These are phyloP conservation scores for Corylus avellana DNA, from an alignment of 306 rosid genomes.

Conservation along the genomic window DNA sequence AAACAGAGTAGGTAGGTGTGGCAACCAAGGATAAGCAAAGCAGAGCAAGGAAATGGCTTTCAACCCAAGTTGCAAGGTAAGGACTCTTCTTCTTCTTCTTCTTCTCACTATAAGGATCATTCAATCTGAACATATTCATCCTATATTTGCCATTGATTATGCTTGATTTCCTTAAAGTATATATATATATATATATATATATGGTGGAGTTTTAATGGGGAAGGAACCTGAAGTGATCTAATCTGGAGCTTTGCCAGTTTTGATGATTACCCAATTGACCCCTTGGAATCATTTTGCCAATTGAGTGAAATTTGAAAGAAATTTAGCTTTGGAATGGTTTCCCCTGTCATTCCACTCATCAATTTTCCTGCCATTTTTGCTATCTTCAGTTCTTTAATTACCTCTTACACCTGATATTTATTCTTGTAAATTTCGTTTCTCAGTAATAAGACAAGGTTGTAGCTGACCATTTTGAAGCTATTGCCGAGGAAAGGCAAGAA, in stretches of 20 bases:
- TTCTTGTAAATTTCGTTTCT: neutral
- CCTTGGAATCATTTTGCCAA: neutral
- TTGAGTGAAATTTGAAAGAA: neutral
- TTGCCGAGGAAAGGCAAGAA: too few species aligned
- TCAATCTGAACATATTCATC: neutral
- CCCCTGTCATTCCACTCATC: neutral
- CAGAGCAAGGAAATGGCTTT: slow-evolving; percentile 42
- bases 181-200: too few species aligned
- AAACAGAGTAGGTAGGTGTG: slow-evolving; percentile 23
- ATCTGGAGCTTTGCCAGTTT: neutral
- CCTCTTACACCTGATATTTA: neutral
- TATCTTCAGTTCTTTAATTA: too few species aligned
- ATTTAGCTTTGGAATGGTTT: neutral
- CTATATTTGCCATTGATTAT: neutral
- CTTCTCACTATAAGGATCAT: neutral
- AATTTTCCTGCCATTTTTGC: too few species aligned
- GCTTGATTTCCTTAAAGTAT: neutral
- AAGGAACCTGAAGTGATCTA: neutral
- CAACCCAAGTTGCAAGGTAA: slow-evolving; percentile 59
- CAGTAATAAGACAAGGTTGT: neutral
- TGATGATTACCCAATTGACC: neutral
- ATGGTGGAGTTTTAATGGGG: too few species aligned
- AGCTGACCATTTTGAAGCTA: neutral
- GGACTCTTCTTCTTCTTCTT: slow-evolving; percentile 18
- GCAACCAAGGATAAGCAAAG: neutral